Percentiles rank a stretch among this genome's conserved stretches.
Conservation (phyloP, 31 red algal species). For the Asparagopsis taxiformis region DNA sequence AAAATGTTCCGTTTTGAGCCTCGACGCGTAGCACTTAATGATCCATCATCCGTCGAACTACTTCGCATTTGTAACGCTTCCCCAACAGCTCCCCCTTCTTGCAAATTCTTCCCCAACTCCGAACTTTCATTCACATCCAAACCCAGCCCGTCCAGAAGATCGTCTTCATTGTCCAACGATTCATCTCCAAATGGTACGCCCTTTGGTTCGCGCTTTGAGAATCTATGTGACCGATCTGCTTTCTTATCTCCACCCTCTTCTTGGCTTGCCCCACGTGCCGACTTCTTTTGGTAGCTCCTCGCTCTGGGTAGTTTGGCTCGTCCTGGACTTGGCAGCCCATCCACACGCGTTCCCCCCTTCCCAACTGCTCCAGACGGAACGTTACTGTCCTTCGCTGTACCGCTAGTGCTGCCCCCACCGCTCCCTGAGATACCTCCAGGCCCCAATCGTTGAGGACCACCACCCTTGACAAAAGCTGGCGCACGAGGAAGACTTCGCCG, state of each 20-base stretch:
- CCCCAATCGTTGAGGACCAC: conserved; percentile 34
- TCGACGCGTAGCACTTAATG: conserved; percentile 18
- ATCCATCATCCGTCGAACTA: conserved; percentile 37
- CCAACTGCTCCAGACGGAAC: background rate
- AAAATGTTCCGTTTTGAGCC: conserved; percentile 34
- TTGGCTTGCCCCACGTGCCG: background rate
- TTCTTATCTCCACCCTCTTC: conserved; percentile 1
- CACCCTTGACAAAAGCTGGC: conserved; percentile 71
- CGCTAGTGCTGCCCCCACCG: background rate
- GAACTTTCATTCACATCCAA: conserved; percentile 5
- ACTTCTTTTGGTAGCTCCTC: conserved; percentile 1
- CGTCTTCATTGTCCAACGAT: conserved; percentile 14
- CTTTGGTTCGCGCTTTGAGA: conserved; percentile 45
- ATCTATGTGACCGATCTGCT: conserved; percentile 43
- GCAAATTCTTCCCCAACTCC: conserved; percentile 30
- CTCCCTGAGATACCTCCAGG: conserved; percentile 19
- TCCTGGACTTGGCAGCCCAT: background rate
- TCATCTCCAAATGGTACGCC: background rate
- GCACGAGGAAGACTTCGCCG: conserved; percentile 53
- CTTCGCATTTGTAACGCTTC: conserved; percentile 31
- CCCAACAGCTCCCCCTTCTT: conserved; percentile 26
- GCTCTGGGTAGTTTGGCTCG: background rate
- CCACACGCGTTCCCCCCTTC: background rate
- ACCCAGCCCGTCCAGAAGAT: conserved; percentile 34
- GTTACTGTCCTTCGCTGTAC: background rate